A percentile compares a stretch with the other conserved stretches of the same genome.
phyloP scores from a whole-genome alignment of 495 filamentous ascomycete genomes.

The Aspergillus ellipticus region DNA sequence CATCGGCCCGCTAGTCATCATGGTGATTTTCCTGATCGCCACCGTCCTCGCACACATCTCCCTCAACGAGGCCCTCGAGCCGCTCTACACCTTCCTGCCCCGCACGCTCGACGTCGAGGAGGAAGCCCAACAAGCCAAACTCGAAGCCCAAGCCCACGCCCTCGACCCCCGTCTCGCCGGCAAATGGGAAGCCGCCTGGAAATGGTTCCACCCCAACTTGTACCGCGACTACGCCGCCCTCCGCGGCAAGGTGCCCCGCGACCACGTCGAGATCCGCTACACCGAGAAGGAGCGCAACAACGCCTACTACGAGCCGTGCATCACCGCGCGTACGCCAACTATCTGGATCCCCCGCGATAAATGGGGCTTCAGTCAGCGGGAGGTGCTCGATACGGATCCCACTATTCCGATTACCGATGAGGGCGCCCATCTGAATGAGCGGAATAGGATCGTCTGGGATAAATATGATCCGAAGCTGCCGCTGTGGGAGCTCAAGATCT shows the following conservation, averaged over 20 bases:
- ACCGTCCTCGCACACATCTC: slow-evolving; percentile 74
- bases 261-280: slow-evolving; percentile 49
- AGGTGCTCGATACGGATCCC: slow-evolving; percentile 54
- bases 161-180: neutral
- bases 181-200: slow-evolving; percentile 42
- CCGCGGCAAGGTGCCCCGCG: slow-evolving; percentile 64
- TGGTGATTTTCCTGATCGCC: slow-evolving; percentile 71
- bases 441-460: slow-evolving; percentile 58
- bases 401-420: slow-evolving; percentile 57
- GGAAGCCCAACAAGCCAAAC: slow-evolving; percentile 34
- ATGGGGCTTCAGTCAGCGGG: slow-evolving; percentile 59
- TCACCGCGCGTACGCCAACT: slow-evolving; percentile 53
- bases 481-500: slow-evolving; percentile 34
- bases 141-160: slow-evolving; percentile 27
- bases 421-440: slow-evolving; percentile 62
- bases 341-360: slow-evolving; percentile 71
- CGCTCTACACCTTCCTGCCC: slow-evolving; percentile 73
- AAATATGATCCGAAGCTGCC: slow-evolving; percentile 42
- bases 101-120: slow-evolving; percentile 49
- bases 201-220: slow-evolving; percentile 75
- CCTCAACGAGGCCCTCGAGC: slow-evolving; percentile 69
- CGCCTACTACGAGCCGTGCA: slow-evolving; percentile 66
- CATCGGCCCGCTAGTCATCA: slow-evolving; percentile 71
- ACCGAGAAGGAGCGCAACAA: slow-evolving; percentile 50
- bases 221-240: slow-evolving; percentile 67